Evolutionary conservation across 192 early-diverging fungal species (phyloP).

Genomic region (Chytriomyces sp.): DNA sequence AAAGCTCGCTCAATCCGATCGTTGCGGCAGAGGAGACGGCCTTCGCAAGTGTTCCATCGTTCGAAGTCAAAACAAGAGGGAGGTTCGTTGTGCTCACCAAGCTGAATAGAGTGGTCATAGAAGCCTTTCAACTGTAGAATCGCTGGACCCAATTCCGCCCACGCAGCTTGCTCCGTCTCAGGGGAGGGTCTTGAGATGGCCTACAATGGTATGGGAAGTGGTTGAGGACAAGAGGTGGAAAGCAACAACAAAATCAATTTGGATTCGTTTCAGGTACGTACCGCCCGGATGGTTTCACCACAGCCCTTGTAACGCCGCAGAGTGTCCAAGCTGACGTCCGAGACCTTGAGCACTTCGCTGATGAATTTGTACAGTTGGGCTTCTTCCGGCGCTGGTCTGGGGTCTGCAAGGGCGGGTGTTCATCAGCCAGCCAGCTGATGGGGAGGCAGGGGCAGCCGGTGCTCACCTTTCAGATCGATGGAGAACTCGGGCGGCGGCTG

Average conservation of each 20-base stretch:
- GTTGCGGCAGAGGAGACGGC: no score
- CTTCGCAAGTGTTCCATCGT: not conserved
- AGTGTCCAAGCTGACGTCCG: conserved; percentile 57
- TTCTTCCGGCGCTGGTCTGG: conserved; percentile 68
- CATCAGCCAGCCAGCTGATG: conserved; percentile 5
- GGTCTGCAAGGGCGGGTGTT: conserved; percentile 38
- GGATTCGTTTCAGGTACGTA: conserved; percentile 47
- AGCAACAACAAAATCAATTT: conserved; percentile 11
- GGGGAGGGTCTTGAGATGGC: conserved; percentile 84
- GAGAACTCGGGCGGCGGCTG: conserved; percentile 45
- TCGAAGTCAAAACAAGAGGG: not conserved
- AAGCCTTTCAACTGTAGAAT: conserved; percentile 78
- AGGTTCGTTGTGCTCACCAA: conserved; percentile 53
- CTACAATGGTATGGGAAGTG: conserved; percentile 34
- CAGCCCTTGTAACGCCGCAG: conserved; percentile 68
- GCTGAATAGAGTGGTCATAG: conserved; percentile 77
- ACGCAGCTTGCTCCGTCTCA: conserved; percentile 87
- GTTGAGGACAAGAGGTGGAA: not conserved
- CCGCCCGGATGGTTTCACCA: conserved; percentile 75
- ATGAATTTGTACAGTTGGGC: conserved; percentile 63
- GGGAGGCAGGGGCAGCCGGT: not conserved
- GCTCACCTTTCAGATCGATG: conserved; percentile 51
- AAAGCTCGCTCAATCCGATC: no score
- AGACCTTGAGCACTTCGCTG: conserved; percentile 58
- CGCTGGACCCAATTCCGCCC: conserved; percentile 82